Base-by-base conservation (phyloP, 306 rosid genomes). In the Corylus americana region DNA sequence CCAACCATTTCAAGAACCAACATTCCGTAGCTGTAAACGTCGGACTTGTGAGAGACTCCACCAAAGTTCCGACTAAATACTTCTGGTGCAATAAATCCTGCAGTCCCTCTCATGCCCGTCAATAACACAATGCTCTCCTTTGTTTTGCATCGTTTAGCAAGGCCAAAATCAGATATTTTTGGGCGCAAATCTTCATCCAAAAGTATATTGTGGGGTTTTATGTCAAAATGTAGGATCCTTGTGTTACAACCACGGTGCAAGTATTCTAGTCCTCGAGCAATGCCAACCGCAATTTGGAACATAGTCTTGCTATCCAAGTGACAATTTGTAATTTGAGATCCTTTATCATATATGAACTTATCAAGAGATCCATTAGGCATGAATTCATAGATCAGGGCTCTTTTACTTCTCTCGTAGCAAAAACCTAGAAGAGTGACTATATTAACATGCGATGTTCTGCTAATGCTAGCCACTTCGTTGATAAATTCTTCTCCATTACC, bases 1-100 rank as follows among this genome's bases (percentile, higher is more conserved):
- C 85, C 85, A 51, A 82, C 74, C 72, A 82, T 79, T 25, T 82
- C 88, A 20, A 84, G 70, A 61, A 84, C 29, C 51, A 87, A 7
- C 88, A 81, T 87, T 6, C 88, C 86, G 61, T 83, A 87, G 2
- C 90, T 84, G 53, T 82, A 87, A 0, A 84, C 88, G 55, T 87
- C 88, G 0, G 85, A 82, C 45, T 82, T 87, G 20, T 76, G 72
- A 4, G 88, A 87, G 12, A 84, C 77, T 0, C 81, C 48, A 29
- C 89, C 85, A 55, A 54, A 83, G 4, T 50, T 20, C 4, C 84
- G n/a, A 7, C 55, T 81, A 47, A 73, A 72, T 22, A 86, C 74
- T 73, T 83, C 80, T 1, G 85, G 85, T 42, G 85, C 85, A 45
- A 86, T 83, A 37, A 48, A 86, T 0, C 90, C 90, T 16, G 8